phyloP scores from a whole-genome alignment of 2,329 filamentous ascomycete species.

The Curvularia sp. region DNA sequence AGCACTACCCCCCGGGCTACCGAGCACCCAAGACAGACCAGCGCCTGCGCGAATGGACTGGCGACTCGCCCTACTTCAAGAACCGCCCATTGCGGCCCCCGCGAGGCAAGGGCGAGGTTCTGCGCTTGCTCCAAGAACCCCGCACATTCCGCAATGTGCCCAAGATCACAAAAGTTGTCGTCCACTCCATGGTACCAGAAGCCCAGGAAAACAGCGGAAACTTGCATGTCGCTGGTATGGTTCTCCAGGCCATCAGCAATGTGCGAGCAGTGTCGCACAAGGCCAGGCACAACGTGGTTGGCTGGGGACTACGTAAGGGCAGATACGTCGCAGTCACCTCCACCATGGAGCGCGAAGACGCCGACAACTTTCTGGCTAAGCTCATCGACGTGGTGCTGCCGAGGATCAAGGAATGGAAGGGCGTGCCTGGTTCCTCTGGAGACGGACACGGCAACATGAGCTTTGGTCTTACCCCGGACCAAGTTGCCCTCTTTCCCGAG shows the following conservation, averaged over 20 bases:
- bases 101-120: constrained; percentile 73
- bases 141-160: constrained; percentile 85
- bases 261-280: constrained; percentile 74
- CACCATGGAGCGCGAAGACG: constrained; percentile 78
- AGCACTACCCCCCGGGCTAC: constrained; percentile 82
- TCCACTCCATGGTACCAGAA: constrained; percentile 76
- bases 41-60: constrained; percentile 84
- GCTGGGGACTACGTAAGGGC: constrained; percentile 76
- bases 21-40: constrained; percentile 64
- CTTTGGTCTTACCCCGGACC: constrained; percentile 78
- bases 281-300: constrained; percentile 72
- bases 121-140: constrained; percentile 71
- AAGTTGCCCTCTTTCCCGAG: constrained; percentile 87
- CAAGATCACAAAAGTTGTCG: constrained; percentile 77
- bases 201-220: constrained; percentile 74
- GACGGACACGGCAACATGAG: constrained; percentile 87
- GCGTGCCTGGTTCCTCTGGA: constrained; percentile 77
- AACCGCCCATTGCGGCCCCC: constrained; percentile 86
- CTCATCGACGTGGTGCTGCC: constrained; percentile 89
- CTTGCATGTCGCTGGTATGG: constrained; percentile 82
- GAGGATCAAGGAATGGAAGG: constrained; percentile 94
- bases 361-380: constrained; percentile 91
- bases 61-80: constrained; percentile 91
- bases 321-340: constrained; percentile 78
- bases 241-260: constrained; percentile 85